A percentile compares a stretch with the other conserved stretches of the same genome.
Conservation (phyloP, 495 filamentous ascomycete genomes). For the Apiosordaria backusii region DNA sequence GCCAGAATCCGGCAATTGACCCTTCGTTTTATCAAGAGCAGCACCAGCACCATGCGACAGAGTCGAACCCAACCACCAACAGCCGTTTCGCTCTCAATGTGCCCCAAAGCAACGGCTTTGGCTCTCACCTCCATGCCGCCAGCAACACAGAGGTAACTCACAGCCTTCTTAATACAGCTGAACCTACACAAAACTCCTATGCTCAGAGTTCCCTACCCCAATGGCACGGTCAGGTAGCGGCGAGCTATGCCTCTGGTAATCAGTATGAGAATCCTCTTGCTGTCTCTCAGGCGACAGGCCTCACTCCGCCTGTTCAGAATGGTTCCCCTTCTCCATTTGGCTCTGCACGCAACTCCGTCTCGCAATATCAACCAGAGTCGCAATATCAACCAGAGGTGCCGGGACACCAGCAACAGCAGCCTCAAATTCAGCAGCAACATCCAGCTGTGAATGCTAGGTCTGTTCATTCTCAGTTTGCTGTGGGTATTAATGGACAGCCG, state of each 20-base stretch:
- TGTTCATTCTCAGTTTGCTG: conserved; percentile 19
- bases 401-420: conserved; percentile 10
- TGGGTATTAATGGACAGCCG: conserved; percentile 19
- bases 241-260: conserved; percentile 16
- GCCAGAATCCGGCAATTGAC: conserved; percentile 19
- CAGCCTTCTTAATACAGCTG: conserved; percentile 12
- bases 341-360: background rate
- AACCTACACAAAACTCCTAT: conserved; percentile 19
- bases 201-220: conserved; percentile 19
- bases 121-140: conserved; percentile 15
- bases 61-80: conserved; percentile 17
- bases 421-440: background rate
- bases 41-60: conserved; percentile 21
- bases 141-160: conserved; percentile 19
- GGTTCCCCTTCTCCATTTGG: conserved; percentile 17
- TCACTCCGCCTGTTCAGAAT: conserved; percentile 15
- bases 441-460: conserved; percentile 8
- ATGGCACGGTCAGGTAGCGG: conserved; percentile 22
- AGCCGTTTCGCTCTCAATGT: conserved; percentile 24
- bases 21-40: conserved; percentile 21
- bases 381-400: conserved; percentile 16
- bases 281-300: conserved; percentile 13
- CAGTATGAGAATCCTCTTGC: conserved; percentile 31
- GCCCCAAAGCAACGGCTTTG: conserved; percentile 17
- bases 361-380: conserved; percentile 17